Evolutionary conservation across 2,329 filamentous ascomycete species (phyloP).

Genomic region (Bipolaris cookei): DNA sequence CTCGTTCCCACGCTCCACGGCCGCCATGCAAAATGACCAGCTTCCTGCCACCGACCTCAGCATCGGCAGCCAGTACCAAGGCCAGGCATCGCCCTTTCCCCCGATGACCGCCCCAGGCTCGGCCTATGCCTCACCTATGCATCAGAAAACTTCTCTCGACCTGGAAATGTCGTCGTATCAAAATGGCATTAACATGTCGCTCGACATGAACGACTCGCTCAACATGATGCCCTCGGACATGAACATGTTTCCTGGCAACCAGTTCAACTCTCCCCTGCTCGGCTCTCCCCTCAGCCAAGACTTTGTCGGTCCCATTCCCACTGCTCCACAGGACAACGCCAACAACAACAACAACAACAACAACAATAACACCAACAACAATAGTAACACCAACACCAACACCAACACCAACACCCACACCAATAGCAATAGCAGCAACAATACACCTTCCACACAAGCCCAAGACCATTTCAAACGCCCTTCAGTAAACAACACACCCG

Average conservation of each 20-base stretch:
- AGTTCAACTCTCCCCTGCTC: slow-evolving; percentile 50
- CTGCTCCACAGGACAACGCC: slow-evolving; percentile 38
- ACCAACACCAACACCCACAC: slow-evolving; percentile 1
- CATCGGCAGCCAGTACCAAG: slow-evolving; percentile 51
- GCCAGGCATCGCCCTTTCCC: slow-evolving; percentile 44
- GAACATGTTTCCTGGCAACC: slow-evolving; percentile 49
- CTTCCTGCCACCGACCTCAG: slow-evolving; percentile 44
- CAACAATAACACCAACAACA: slow-evolving; percentile 3
- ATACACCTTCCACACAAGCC: slow-evolving; percentile 26
- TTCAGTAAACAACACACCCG: slow-evolving; percentile 41
- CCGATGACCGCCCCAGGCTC: slow-evolving; percentile 49
- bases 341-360: neutral
- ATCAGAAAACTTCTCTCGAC: slow-evolving; percentile 48
- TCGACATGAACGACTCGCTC: slow-evolving; percentile 52
- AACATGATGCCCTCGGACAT: slow-evolving; percentile 47
- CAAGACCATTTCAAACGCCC: slow-evolving; percentile 37
- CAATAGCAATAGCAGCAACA: slow-evolving; percentile 5
- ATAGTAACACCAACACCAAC: slow-evolving; percentile 7
- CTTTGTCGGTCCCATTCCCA: slow-evolving; percentile 42
- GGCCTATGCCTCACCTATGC: slow-evolving; percentile 54
- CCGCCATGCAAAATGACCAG: slow-evolving; percentile 33
- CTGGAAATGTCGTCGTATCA: slow-evolving; percentile 55
- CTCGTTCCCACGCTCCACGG: slow-evolving; percentile 32
- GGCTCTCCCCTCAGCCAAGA: slow-evolving; percentile 51
- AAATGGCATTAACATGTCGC: slow-evolving; percentile 50